These are phyloP conservation scores for Pluteus cervinus DNA, from an alignment of 768 basidiomycete species.

Conservation along the genomic window DNA sequence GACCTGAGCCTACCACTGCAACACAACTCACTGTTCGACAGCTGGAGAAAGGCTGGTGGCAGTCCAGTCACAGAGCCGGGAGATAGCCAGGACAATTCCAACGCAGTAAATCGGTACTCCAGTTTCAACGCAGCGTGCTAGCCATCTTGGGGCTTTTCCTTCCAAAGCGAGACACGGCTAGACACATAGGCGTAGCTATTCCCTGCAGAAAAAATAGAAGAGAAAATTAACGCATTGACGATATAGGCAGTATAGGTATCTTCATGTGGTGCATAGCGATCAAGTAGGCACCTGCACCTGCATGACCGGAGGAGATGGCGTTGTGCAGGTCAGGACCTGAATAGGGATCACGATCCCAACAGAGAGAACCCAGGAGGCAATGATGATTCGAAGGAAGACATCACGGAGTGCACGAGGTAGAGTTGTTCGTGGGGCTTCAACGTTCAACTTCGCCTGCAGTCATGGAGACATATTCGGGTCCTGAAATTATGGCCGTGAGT, in stretches of 20 bases:
- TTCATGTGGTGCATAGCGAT: conserved; percentile 70
- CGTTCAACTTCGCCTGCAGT: conserved; percentile 76
- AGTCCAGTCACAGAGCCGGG: conserved; percentile 24
- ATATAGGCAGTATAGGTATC: conserved; percentile 64
- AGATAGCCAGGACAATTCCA: conserved; percentile 30
- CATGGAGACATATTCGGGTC: conserved; percentile 48
- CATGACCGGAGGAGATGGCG: conserved; percentile 49
- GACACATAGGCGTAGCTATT: conserved; percentile 65
- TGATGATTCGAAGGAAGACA: conserved; percentile 74
- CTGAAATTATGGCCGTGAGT: conserved; percentile 12
- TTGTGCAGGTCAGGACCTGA: conserved; percentile 51
- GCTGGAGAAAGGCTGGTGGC: conserved; percentile 38
- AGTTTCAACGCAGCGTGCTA: conserved; percentile 44
- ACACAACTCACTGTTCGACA: conserved; percentile 40
- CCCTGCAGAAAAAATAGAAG: conserved; percentile 66
- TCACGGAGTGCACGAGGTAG: conserved; percentile 66
- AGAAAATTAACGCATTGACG: conserved; percentile 66
- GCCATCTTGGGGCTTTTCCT: conserved; percentile 48
- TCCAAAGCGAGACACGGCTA: conserved; percentile 52
- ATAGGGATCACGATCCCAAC: conserved; percentile 78
- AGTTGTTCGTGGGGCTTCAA: conserved; percentile 59
- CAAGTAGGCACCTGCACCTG: conserved; percentile 65
- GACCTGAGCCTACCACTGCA: conserved; percentile 32
- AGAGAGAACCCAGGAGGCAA: conserved; percentile 70
- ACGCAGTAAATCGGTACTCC: conserved; percentile 59